Evolutionary conservation across 2,329 filamentous ascomycete species (phyloP), one percentile per base, ranked within the genome.

Genomic region (Neodidymelliopsis sp.): DNA sequence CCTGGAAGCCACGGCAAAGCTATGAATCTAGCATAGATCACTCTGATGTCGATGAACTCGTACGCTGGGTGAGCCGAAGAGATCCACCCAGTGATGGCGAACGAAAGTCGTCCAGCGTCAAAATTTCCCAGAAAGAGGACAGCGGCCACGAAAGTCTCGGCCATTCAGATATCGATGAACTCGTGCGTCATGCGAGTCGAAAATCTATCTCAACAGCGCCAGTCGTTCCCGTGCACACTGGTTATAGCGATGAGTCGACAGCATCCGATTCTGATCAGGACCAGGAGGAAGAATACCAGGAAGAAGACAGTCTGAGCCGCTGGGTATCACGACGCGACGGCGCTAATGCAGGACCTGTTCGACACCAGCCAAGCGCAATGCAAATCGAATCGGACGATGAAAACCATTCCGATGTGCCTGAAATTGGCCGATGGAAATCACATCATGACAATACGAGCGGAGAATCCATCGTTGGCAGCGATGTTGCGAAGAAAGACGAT

Each of bases 281-380:
- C 16, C 40, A 40, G n/a, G 30, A 59, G 4, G 48, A 63, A 8
- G 55, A 63, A 15, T 54, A 60, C 19, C 10, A 60, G 60, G 37
- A 46, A 33, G 58, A 70, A 2, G 67, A 68, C 19, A 66, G 63
- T 2, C 31, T 72, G 3, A 62, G 69, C n/a, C 62, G 67, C 10
- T 72, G 68, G 69, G 64, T 71, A 5, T 69, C 65, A 38, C 56
- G 62, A 40, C 54, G 66, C 9, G 66, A 69, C 4, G 61, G 63
- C 13, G 38, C 51, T 9, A 55, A 51, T 7, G 63, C 61, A 12
- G 65, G 63, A 1, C 63, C 60, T 4, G 29, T 66, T 19, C 56
- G 57, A 11, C 37, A 49, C 8, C 40, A 57, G 49, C 18, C 29
- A 48, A 31, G 34, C 48, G 25, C 22, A 7, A 6, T 24, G 4